Conservation (phyloP, 768 basidiomycete genomes). For the Lyophyllum decastes region DNA sequence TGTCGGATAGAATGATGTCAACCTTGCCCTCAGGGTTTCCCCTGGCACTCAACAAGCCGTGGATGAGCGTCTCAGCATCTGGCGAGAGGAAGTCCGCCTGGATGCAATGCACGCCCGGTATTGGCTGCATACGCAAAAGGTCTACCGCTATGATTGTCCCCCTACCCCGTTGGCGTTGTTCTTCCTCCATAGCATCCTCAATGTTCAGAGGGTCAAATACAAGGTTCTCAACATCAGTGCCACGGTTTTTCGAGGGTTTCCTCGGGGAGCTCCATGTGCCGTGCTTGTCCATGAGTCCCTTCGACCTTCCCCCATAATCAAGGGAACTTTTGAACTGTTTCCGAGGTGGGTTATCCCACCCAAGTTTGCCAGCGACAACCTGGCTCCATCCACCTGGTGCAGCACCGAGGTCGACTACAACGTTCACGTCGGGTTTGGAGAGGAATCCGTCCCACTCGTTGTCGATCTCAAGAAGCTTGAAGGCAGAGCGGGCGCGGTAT, state of each 20-base stretch:
- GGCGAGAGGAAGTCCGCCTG: constrained; percentile 78
- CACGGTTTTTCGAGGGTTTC: background rate
- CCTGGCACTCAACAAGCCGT: constrained; percentile 28
- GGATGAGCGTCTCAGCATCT: constrained; percentile 46
- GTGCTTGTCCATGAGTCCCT: background rate
- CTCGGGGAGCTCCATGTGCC: background rate
- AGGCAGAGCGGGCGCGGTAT: constrained; percentile 87
- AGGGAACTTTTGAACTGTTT: background rate
- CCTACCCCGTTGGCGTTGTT: background rate
- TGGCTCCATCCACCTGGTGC: constrained; percentile 97
- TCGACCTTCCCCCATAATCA: background rate
- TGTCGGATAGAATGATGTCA: constrained; percentile 87
- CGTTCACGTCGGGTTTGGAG: constrained; percentile 47
- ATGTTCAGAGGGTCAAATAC: constrained; percentile 45
- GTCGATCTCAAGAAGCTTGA: constrained; percentile 87
- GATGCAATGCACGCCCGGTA: constrained; percentile 73
- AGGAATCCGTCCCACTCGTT: constrained; percentile 55
- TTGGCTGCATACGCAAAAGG: constrained; percentile 67
- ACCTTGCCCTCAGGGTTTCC: constrained; percentile 44
- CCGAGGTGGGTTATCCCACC: constrained; percentile 34
- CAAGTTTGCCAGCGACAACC: constrained; percentile 68
- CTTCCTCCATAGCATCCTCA: constrained; percentile 19
- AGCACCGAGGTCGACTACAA: constrained; percentile 86
- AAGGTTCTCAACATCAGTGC: constrained; percentile 12
- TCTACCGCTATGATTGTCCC: constrained; percentile 76